Evolutionary conservation across 192 early-diverging fungal genomes (phyloP), one percentile per base, ranked within the genome.

Genomic region (Backusella psychrophila): DNA sequence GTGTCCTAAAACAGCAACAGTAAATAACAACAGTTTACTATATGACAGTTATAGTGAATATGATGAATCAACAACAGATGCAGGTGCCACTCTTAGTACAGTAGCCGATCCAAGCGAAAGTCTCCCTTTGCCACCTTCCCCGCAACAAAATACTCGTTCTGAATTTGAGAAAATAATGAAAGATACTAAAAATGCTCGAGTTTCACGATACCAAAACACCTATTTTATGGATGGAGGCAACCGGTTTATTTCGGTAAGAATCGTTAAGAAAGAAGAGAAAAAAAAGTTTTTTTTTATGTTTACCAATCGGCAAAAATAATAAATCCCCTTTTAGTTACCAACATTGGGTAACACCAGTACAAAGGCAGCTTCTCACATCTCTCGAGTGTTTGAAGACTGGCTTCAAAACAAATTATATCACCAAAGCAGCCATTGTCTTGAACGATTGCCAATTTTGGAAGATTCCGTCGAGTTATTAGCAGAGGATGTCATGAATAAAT

Each of bases 371-470:
- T 76, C 81, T 21, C 77, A 78, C 41, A 75, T 82, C 33, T 78
- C 81, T 14, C 69, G 81, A n/a, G 68, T 72, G 4, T 82, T 82
- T 76, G 81, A 82, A 65, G 74, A 82, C n/a, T 82, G 81, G 81
- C 74, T 82, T 7, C 76, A 82, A 69, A 69, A 79, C 17, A 82
- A 82, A 34, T 34, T 82, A 34, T 78, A 75, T 41, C 44, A 76
- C 33, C 66, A 74, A 9, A 41, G 46, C 0, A 31, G 63, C 66
- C 26, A 66, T 29, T 52, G 34, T 33, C 23, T 53, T 23, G 83
- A 84, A 21, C 34, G 41, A 12, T 71, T 84, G 17, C 83, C 83
- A 0, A 84, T 84, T 6, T 46, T 84, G 14, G 80, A 84, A 68
- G 83, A 84, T 35, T 72, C 66, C 29, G 81, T 79, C 3, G 81